These are phyloP conservation scores for Stephania cephalantha DNA, from an alignment of 164 flowering plant species.

Conservation along the genomic window DNA sequence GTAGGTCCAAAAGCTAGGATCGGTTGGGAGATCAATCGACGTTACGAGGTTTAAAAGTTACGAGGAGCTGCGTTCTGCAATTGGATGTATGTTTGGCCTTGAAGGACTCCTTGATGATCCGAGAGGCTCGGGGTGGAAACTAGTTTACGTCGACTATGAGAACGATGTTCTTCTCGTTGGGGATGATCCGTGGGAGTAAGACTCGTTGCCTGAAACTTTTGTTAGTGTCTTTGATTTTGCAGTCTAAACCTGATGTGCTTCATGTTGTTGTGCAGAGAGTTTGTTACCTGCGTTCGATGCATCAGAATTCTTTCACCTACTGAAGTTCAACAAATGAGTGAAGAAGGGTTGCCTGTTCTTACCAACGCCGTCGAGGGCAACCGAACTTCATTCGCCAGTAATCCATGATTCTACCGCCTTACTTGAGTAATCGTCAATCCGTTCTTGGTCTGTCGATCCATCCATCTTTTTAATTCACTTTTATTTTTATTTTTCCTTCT, in stretches of 20 bases:
- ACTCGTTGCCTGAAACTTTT: neutral
- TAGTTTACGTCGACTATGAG: conserved; percentile 92
- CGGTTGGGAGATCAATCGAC: conserved; percentile 97
- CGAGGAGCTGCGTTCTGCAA: conserved; percentile 65
- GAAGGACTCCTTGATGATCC: conserved; percentile 74
- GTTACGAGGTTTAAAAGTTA: conserved; percentile 71
- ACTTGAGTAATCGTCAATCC: neutral
- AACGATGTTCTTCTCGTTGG: conserved; percentile 97
- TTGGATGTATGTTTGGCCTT: conserved; percentile 90
- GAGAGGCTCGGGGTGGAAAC: conserved; percentile 76
- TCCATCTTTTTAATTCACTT: neutral
- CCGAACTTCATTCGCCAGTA: conserved; percentile 1
- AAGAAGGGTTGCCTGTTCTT: conserved; percentile 82
- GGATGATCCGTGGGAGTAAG: conserved; percentile 99
- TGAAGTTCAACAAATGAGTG: conserved; percentile 97
- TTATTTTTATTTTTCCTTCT: neutral
- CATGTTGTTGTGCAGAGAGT: conserved; percentile 58
- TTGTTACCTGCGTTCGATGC: conserved; percentile 91
- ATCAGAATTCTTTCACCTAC: conserved; percentile 87
- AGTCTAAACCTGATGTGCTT: neutral
- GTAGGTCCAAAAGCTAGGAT: conserved; percentile 96
- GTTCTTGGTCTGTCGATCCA: neutral
- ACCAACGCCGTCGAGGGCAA: conserved; percentile 41
- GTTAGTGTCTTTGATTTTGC: neutral
- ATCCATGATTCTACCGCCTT: neutral